Percentiles rank a stretch among this genome's conserved stretches.
Evolutionary conservation across 495 filamentous ascomycete genomes (phyloP).

Genomic region (Astrocystis sublimbata): DNA sequence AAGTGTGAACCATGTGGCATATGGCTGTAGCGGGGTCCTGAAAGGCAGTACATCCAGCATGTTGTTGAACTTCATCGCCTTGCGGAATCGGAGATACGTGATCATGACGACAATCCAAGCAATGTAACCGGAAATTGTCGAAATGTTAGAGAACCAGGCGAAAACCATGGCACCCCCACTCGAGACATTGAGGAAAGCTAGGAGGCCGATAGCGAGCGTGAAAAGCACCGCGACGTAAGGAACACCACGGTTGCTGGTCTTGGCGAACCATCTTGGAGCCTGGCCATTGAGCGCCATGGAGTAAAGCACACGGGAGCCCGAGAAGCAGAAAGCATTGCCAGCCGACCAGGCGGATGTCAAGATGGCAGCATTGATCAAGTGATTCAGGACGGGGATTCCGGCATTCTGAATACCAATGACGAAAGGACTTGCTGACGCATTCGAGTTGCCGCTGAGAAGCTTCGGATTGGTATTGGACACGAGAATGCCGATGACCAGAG

Average conservation of each 20-base stretch:
- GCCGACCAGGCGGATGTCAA: conserved; percentile 54
- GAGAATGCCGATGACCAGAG: conserved; percentile 69
- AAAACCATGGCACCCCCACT: conserved; percentile 59
- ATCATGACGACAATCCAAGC: conserved; percentile 52
- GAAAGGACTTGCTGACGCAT: conserved; percentile 67
- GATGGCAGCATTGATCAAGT: conserved; percentile 51
- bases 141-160: conserved; percentile 58
- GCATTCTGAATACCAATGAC: conserved; percentile 49
- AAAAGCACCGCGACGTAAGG: conserved; percentile 63
- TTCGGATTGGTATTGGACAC: conserved; percentile 56
- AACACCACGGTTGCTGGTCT: conserved; percentile 58
- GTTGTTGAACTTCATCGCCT: conserved; percentile 40
- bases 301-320: conserved; percentile 75
- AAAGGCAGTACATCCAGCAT: conserved; percentile 42
- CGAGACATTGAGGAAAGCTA: conserved; percentile 64
- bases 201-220: conserved; percentile 52
- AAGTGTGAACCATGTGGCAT: conserved; percentile 41
- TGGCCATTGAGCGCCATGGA: conserved; percentile 64
- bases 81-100: conserved; percentile 51
- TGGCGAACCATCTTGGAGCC: conserved; percentile 59
- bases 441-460: conserved; percentile 53
- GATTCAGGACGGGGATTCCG: conserved; percentile 47
- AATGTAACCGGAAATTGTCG: conserved; percentile 50
- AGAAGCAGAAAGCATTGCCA: conserved; percentile 80
- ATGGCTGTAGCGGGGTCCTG: conserved; percentile 44